Conservation (phyloP, 371 early-diverging fungal species). For the Amoeboaphelidium occidentale region DNA sequence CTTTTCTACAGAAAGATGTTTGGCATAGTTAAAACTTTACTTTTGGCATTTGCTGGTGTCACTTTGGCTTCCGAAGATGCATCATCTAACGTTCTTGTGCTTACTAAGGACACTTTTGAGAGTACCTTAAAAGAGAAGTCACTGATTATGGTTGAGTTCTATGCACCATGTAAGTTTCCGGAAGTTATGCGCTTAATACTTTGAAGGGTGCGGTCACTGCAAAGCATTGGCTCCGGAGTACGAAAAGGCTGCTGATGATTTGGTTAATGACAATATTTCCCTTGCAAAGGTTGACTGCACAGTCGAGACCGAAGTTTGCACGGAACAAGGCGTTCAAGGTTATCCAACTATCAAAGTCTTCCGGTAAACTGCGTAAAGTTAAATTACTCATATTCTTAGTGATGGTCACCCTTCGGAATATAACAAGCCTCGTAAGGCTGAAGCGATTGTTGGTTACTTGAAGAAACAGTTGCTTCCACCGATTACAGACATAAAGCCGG, state of each 20-base stretch:
- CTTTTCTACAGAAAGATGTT: too few species aligned
- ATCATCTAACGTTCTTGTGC: conserved; percentile 35
- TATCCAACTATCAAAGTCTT: conserved; percentile 87
- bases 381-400: conserved; percentile 11
- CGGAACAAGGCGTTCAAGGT: conserved; percentile 48
- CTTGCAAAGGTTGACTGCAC: conserved; percentile 92
- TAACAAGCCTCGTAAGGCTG: conserved; percentile 54
- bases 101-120: conserved; percentile 37
- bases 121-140: conserved; percentile 28
- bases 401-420: conserved; percentile 41
- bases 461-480: conserved; percentile 59
- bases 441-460: conserved; percentile 65
- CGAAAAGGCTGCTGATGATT: conserved; percentile 53
- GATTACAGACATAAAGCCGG: conserved; percentile 32
- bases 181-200: background rate
- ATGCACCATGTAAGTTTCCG: conserved; percentile 37
- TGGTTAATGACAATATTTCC: conserved; percentile 37
- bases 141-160: conserved; percentile 73
- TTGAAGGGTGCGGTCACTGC: conserved; percentile 73
- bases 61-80: background rate
- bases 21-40: too few species aligned
- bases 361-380: conserved; percentile 5
- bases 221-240: conserved; percentile 68
- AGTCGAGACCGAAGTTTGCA: conserved; percentile 49
- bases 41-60: background rate